Evolutionary conservation across 495 filamentous ascomycete genomes (phyloP).

Genomic region (Pseudoneurospora amorphoporcata): DNA sequence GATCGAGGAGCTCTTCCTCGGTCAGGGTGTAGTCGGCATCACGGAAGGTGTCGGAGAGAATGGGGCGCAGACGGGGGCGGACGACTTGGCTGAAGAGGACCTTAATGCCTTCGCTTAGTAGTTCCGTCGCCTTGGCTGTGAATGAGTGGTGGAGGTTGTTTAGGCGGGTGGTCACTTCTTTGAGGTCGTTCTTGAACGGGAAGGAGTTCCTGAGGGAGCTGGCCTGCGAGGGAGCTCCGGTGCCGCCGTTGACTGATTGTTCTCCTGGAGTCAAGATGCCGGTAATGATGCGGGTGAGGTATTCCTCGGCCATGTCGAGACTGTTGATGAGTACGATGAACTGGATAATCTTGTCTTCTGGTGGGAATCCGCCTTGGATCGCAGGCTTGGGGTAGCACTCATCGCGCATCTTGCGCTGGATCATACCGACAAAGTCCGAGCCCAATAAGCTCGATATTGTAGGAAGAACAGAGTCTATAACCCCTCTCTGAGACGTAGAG

Average conservation of each 20-base stretch:
- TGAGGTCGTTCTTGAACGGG: slow-evolving; percentile 65
- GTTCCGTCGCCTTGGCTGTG: slow-evolving; percentile 62
- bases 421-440: slow-evolving; percentile 91
- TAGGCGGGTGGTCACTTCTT: slow-evolving; percentile 54
- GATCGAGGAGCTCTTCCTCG: slow-evolving; percentile 41
- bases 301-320: slow-evolving; percentile 81
- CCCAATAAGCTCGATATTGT: slow-evolving; percentile 78
- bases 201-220: slow-evolving; percentile 53
- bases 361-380: slow-evolving; percentile 66
- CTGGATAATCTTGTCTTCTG: slow-evolving; percentile 69
- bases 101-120: slow-evolving; percentile 69
- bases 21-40: slow-evolving; percentile 70
- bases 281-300: slow-evolving; percentile 74
- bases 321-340: slow-evolving; percentile 95
- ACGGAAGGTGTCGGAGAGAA: slow-evolving; percentile 80
- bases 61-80: slow-evolving; percentile 73
- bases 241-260: slow-evolving; percentile 5
- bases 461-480: slow-evolving; percentile 68
- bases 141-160: slow-evolving; percentile 61
- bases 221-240: slow-evolving; percentile 10
- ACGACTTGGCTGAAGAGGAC: slow-evolving; percentile 83
- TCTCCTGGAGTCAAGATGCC: slow-evolving; percentile 42
- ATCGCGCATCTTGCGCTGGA: slow-evolving; percentile 93
- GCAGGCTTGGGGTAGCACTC: slow-evolving; percentile 74
- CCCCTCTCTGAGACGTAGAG: slow-evolving; percentile 67